Evolutionary conservation across 2,329 filamentous ascomycete genomes (phyloP), one percentile per base, ranked within the genome.

Genomic region (Aspergillus ustus): DNA sequence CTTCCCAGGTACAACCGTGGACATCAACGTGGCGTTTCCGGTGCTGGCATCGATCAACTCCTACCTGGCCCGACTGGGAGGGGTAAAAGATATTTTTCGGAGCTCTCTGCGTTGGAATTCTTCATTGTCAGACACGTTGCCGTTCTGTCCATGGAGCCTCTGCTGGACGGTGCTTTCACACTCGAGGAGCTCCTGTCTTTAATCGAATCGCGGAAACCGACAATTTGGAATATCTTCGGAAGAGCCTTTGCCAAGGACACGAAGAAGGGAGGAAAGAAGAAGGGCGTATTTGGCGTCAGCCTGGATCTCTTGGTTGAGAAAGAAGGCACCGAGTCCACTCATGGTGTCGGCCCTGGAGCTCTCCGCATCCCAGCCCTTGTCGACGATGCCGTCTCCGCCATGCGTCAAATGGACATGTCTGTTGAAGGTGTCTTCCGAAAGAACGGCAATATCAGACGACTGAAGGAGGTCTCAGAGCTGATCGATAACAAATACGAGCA

Each of bases 391-490:
- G 90, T 99, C 43, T 91, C 91, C 4, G 93, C 93, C 13, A 97
- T 99, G 92, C 89, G 93, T 70, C 95, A 94, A 78, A 98, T 99
- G 92, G 95, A 99, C 76, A 93, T 99, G 81, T 98, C 94, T 1
- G 92, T 99, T 1, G 95, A 99, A 77, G 95, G 95, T 70, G 93
- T 99, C 22, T 99, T 99, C 86, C 89, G 95, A 69, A 99, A 99
- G 84, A 99, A 98, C 72, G 95, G 95, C 70, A 99, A 98, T 77
- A 97, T 99, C 80, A 94, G 95, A 77, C 91, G 93, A 68, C 84
- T 97, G 49, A 92, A 91, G 69, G 93, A 97, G 64, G 83, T 96
- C 7, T 89, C 92, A 44, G 92, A 96, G 59, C 84, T 89, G 69
- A 93, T 99, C 66, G 95, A 99, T 75, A 87, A 87, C 49, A 94